Evolutionary conservation across 345 rosid genomes (phyloP), one percentile per base, ranked within the genome.

Genomic region (Eucalyptus regnans): DNA sequence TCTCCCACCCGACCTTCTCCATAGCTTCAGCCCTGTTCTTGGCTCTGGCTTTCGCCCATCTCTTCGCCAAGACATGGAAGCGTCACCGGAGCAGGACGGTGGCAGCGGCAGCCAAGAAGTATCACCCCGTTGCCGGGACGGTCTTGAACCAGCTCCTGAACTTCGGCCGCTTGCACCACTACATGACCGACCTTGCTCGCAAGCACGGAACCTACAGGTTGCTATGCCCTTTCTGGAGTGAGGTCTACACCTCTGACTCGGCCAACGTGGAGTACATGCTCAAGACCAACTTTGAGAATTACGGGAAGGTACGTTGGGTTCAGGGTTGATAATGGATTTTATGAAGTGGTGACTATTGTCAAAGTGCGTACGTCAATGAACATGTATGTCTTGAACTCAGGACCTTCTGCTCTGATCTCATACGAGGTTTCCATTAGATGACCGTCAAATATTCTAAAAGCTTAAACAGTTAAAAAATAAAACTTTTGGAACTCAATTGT

Each of bases 121-220:
- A 92, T 87, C 95, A 93, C 88, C 95, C 95, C 1, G 60, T 95
- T 18, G 96, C 90, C 2, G 95, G 95, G 76, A 95, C 97, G 6
- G 71, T 87, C 5, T 66, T 93, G 51, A 90, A 94, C 91, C 96
- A 94, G 89, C 93, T 94, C 54, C 90, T 94, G 90, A 93, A 91
- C 91, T 95, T 92, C 95, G 87, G 90, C 50, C 92, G 93, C 49
- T 50, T 92, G 86, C 93, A 93, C 60, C 90, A 94, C 93, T 93
- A 93, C 89, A 93, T 94, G 94, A 92, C 95, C 50, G 89, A 91
- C 83, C 95, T 91, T 79, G 93, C 95, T 4, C 66, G 83, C 44
- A 91, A 94, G 88, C 86, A 95, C 89, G 60, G 50, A 52, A 94
- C 96, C 46, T 94, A 92, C 92, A 89, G 96, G 88, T 86, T 93